Percentiles rank a stretch among this genome's conserved stretches.
Conservation (phyloP, 2,329 filamentous ascomycete genomes). For the Fusarium bactridioides region DNA sequence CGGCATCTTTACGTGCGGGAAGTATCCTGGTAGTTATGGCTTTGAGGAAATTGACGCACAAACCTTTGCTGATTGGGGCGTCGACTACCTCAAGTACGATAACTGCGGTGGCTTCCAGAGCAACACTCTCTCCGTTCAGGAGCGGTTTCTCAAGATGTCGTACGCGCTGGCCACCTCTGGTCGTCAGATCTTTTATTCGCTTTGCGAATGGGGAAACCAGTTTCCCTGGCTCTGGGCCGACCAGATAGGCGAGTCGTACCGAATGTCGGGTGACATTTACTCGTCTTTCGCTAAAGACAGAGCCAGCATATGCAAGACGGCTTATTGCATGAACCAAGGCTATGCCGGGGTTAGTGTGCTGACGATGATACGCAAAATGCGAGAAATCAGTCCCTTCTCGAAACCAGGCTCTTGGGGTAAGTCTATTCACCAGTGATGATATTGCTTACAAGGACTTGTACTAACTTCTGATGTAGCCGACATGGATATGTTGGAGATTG, state of each 20-base stretch:
- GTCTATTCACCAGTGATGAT: accelerated
- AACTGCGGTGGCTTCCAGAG: not conserved
- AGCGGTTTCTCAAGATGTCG: not conserved
- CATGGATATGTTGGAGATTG: not conserved
- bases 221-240: not conserved
- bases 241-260: not conserved
- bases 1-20: not conserved
- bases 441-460: not conserved
- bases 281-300: not conserved
- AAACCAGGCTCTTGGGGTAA: not conserved
- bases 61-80: not conserved
- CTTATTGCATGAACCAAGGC: not conserved
- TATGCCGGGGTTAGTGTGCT: not conserved
- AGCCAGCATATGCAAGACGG: not conserved
- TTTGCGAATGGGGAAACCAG: not conserved
- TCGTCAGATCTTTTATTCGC: not conserved
- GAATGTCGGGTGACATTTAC: not conserved
- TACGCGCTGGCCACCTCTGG: not conserved
- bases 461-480: not conserved
- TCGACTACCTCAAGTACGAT: not conserved
- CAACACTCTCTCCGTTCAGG: not conserved
- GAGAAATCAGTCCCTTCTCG: not conserved
- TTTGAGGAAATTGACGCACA: not conserved
- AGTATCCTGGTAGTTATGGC: not conserved
- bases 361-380: not conserved